These are phyloP conservation scores for Solanum pinnatisectum DNA, from an alignment of 257 asterid genomes.

Conservation along the genomic window DNA sequence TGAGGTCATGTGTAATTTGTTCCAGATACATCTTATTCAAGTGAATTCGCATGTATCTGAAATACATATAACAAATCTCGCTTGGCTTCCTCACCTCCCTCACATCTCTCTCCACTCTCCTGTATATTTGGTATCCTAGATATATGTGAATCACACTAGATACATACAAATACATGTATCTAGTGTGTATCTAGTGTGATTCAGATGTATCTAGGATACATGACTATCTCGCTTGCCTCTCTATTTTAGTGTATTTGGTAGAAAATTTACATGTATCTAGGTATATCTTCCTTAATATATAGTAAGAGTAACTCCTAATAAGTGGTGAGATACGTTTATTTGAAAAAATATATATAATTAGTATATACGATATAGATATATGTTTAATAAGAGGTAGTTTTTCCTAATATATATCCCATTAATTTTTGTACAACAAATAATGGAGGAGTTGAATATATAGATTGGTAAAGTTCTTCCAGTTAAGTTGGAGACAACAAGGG, in stretches of 20 bases:
- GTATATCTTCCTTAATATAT: neutral
- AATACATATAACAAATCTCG: neutral
- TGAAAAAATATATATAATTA: too few species aligned
- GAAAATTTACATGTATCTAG: too few species aligned
- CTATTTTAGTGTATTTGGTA: too few species aligned
- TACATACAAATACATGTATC: neutral
- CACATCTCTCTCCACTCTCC: neutral
- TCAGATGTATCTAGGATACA: neutral
- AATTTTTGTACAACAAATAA: neutral
- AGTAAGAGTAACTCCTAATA: too few species aligned
- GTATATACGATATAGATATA: too few species aligned
- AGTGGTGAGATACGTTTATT: neutral
- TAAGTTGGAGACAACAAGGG: neutral
- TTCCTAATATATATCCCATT: neutral
- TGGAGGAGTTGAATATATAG: neutral
- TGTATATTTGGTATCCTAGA: neutral
- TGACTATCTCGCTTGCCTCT: neutral
- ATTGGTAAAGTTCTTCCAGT: neutral
- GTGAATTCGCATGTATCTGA: too few species aligned
- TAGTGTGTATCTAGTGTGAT: too few species aligned
- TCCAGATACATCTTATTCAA: too few species aligned
- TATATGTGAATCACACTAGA: too few species aligned
- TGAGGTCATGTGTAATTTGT: neutral
- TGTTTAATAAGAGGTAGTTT: neutral
- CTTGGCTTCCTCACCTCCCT: neutral